Conservation (phyloP, 345 rosid genomes). For the Linum lewisii region DNA sequence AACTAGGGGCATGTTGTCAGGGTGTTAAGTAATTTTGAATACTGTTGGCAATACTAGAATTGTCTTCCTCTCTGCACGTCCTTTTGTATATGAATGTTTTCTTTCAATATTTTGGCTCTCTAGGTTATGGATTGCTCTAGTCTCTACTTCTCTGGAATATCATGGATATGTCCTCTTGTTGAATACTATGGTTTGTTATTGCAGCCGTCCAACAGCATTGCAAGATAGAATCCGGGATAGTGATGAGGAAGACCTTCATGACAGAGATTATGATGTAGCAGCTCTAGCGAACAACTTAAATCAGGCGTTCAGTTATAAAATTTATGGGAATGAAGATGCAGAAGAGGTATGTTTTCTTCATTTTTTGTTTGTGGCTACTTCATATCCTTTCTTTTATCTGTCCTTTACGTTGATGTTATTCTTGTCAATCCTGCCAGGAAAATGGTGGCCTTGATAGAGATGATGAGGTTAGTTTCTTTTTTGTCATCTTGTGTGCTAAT, state of each 20-base stretch:
- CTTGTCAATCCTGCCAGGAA: constrained; percentile 33
- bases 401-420: not conserved
- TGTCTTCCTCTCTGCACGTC: too few species aligned
- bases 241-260: constrained; percentile 83
- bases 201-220: constrained; percentile 88
- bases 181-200: constrained; percentile 8
- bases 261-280: constrained; percentile 91
- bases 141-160: not conserved
- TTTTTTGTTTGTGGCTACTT: not conserved
- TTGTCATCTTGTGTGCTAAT: not conserved
- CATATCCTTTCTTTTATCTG: not conserved
- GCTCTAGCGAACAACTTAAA: constrained; percentile 86
- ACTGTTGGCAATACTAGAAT: too few species aligned
- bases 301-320: constrained; percentile 85
- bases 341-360: constrained; percentile 50
- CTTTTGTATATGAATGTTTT: too few species aligned
- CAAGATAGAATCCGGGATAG: constrained; percentile 92
- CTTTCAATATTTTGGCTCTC: not conserved
- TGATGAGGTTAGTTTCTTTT: constrained; percentile 44
- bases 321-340: constrained; percentile 67
- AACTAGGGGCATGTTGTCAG: too few species aligned
- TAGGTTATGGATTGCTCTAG: too few species aligned
- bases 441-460: constrained; percentile 63
- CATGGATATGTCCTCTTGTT: not conserved
- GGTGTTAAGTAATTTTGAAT: too few species aligned